Evolutionary conservation across 352 stramenopile species (phyloP).

Genomic region (Globisporangium orthogonon): DNA sequence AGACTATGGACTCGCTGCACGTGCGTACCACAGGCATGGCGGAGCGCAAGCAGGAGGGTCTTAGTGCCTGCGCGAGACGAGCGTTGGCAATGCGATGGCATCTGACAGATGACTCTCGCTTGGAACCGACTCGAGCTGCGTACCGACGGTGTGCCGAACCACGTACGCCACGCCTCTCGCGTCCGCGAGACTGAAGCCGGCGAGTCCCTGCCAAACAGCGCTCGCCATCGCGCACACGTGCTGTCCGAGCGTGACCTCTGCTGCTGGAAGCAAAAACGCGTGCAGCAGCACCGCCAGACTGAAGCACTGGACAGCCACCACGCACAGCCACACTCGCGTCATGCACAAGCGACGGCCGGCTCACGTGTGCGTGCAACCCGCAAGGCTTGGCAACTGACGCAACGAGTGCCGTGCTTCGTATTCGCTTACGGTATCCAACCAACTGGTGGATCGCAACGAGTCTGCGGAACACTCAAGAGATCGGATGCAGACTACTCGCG

Average conservation of each 20-base stretch:
- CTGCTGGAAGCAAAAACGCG: not conserved
- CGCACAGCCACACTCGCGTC: not conserved
- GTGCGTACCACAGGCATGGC: not conserved
- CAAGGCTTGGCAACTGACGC: not conserved
- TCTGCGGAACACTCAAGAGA: no score
- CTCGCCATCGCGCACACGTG: not conserved
- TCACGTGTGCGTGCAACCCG: not conserved
- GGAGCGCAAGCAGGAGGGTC: not conserved
- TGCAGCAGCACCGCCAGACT: not conserved
- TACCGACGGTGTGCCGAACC: not conserved
- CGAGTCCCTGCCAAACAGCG: not conserved
- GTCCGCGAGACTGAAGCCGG: not conserved
- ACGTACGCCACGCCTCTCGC: constrained; percentile 2
- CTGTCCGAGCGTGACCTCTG: not conserved
- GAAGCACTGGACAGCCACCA: not conserved
- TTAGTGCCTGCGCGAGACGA: not conserved
- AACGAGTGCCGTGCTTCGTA: not conserved
- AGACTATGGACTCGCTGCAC: no score
- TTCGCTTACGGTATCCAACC: not conserved
- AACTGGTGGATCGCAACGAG: constrained; percentile 2
- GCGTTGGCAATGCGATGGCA: not conserved
- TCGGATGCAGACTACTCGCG: constrained; percentile 29
- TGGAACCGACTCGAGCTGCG: not conserved
- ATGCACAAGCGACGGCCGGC: not conserved
- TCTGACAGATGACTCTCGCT: no score